These are phyloP conservation scores for Aspergillus sp. DNA, from an alignment of 2,329 filamentous ascomycete species.

Conservation along the genomic window DNA sequence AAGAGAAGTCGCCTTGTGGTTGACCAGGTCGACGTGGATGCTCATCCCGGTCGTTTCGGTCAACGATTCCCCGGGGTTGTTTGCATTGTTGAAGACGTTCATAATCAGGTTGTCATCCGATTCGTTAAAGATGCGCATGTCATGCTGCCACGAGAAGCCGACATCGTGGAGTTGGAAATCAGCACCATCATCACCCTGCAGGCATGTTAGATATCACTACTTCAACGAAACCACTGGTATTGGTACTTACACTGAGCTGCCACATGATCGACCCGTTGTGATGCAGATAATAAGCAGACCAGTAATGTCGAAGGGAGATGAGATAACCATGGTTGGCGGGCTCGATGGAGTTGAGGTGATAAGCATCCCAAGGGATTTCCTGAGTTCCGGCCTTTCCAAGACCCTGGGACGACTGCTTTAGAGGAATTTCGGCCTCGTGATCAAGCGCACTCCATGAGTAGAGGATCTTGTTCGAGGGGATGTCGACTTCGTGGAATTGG, in stretches of 20 bases:
- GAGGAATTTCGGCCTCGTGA: conserved; percentile 20
- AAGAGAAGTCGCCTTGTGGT: conserved; percentile 14
- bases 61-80: conserved; percentile 14
- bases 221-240: not conserved
- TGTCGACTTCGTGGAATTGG: conserved; percentile 27
- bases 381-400: conserved; percentile 10
- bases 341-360: conserved; percentile 28
- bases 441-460: conserved; percentile 27
- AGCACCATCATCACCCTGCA: conserved; percentile 17
- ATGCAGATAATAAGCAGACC: conserved; percentile 23
- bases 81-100: conserved; percentile 24
- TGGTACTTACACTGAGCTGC: conserved; percentile 14
- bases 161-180: conserved; percentile 16
- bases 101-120: conserved; percentile 24
- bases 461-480: conserved; percentile 24
- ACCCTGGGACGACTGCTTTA: conserved; percentile 18
- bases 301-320: conserved; percentile 28
- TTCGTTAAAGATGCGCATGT: conserved; percentile 27
- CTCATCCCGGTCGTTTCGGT: conserved; percentile 15
- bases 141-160: conserved; percentile 23
- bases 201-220: not conserved
- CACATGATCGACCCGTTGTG: conserved; percentile 22
- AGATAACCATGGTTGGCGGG: conserved; percentile 24
- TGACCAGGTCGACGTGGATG: conserved; percentile 14
- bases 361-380: conserved; percentile 25